Percentiles rank a stretch among this genome's conserved stretches.
These are phyloP conservation scores for Candida dajiaensis DNA, from an alignment of 805 yeast genomes.

Conservation along the genomic window DNA sequence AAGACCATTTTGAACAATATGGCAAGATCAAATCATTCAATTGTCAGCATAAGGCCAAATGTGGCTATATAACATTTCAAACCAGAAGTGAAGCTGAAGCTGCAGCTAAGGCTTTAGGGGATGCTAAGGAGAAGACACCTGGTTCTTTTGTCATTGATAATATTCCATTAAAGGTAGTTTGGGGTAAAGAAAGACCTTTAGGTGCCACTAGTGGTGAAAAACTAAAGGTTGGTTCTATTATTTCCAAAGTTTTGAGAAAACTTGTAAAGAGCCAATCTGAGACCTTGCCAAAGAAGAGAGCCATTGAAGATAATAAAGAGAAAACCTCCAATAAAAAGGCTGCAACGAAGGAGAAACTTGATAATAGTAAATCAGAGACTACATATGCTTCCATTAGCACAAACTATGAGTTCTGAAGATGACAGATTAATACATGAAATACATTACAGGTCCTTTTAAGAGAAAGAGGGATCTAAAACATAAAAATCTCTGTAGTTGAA, in stretches of 20 bases:
- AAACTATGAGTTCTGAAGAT: background rate
- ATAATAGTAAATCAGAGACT: background rate
- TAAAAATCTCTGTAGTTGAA: background rate
- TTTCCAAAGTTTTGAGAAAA: conserved; percentile 46
- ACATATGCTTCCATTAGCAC: background rate
- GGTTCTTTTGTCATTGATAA: conserved; percentile 29
- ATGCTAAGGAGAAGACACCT: conserved; percentile 20
- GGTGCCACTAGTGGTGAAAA: conserved; percentile 40
- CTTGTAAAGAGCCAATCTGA: conserved; percentile 21
- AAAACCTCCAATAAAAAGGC: background rate
- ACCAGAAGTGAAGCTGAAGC: conserved; percentile 45
- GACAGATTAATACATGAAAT: background rate
- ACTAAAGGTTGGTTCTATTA: conserved; percentile 42
- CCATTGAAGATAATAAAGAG: conserved; percentile 1
- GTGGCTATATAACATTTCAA: conserved; percentile 58
- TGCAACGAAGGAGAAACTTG: background rate
- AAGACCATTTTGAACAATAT: conserved; percentile 40
- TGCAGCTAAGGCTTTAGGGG: conserved; percentile 25
- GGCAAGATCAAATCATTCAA: conserved; percentile 45
- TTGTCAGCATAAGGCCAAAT: conserved; percentile 50
- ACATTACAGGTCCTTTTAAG: background rate
- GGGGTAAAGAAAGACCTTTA: conserved; percentile 45
- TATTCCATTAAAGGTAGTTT: conserved; percentile 45
- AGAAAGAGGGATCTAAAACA: too few species aligned
- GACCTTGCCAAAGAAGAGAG: background rate